These are phyloP conservation scores for Collybiopsis luxurians DNA, from an alignment of 768 basidiomycete genomes.

Conservation along the genomic window DNA sequence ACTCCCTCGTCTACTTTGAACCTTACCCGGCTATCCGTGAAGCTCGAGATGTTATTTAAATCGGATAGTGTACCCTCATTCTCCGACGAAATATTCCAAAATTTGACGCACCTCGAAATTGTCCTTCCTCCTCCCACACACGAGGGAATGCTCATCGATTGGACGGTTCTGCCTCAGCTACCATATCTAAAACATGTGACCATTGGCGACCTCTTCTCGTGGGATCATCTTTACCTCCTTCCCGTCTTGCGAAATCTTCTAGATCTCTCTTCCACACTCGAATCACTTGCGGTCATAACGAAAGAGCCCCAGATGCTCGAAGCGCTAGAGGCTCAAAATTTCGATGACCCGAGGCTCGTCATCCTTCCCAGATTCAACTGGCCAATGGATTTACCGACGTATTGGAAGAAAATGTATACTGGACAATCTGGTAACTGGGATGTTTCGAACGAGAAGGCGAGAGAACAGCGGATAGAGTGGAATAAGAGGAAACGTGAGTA, in stretches of 20 bases:
- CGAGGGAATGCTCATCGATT: constrained; percentile 19
- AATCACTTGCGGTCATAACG: constrained; percentile 24
- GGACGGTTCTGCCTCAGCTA: constrained; percentile 21
- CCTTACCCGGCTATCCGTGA: constrained; percentile 20
- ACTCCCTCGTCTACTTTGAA: background rate
- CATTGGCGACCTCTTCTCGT: constrained; percentile 22
- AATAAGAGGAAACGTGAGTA: background rate
- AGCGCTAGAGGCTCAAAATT: constrained; percentile 1
- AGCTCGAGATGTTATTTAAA: constrained; percentile 8
- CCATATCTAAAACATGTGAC: constrained; percentile 30
- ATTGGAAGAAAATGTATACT: constrained; percentile 23
- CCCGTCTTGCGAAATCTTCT: constrained; percentile 18
- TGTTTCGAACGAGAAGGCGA: constrained; percentile 12
- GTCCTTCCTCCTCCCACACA: constrained; percentile 19
- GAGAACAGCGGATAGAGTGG: background rate
- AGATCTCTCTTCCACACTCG: constrained; percentile 14
- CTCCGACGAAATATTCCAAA: constrained; percentile 16
- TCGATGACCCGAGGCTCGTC: constrained; percentile 21
- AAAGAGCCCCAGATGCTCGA: constrained; percentile 16
- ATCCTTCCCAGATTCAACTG: constrained; percentile 23
- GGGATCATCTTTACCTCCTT: constrained; percentile 15
- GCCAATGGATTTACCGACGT: constrained; percentile 15
- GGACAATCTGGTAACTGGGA: constrained; percentile 29
- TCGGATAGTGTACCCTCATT: background rate
- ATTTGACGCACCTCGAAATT: constrained; percentile 27